These are phyloP conservation scores for Leptographium procerum DNA, from an alignment of 2,329 filamentous ascomycete genomes.

Conservation along the genomic window DNA sequence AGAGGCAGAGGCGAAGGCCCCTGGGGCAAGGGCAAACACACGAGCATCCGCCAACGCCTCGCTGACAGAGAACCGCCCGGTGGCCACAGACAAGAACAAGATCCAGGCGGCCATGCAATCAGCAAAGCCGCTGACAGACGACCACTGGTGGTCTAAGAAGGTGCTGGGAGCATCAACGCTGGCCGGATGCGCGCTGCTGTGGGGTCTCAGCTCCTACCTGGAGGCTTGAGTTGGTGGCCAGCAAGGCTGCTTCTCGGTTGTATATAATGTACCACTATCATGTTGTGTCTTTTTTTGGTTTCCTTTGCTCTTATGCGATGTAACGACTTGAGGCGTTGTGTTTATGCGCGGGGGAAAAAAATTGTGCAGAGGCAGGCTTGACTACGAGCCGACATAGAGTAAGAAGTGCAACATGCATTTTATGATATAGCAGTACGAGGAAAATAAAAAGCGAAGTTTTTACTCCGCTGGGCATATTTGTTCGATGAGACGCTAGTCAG, in stretches of 20 bases:
- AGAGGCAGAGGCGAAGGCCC: background rate
- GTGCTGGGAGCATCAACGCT: constrained; percentile 49
- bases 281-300: too few species aligned
- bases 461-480: too few species aligned
- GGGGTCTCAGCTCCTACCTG: constrained; percentile 45
- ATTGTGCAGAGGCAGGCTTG: too few species aligned
- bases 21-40: constrained; percentile 1
- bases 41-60: background rate
- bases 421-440: too few species aligned
- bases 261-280: background rate
- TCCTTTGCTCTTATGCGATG: too few species aligned
- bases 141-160: constrained; percentile 58
- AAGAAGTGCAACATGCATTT: too few species aligned
- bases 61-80: constrained; percentile 1
- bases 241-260: background rate
- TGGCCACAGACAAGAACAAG: background rate
- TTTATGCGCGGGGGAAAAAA: too few species aligned
- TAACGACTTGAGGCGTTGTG: too few species aligned
- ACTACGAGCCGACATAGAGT: too few species aligned
- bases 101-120: constrained; percentile 21
- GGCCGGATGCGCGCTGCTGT: constrained; percentile 48
- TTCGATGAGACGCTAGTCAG: too few species aligned
- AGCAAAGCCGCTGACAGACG: constrained; percentile 52
- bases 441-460: too few species aligned
- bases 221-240: constrained; percentile 15